Evolutionary conservation across 768 basidiomycete genomes (phyloP).

Genomic region (Termitomyces sp.): DNA sequence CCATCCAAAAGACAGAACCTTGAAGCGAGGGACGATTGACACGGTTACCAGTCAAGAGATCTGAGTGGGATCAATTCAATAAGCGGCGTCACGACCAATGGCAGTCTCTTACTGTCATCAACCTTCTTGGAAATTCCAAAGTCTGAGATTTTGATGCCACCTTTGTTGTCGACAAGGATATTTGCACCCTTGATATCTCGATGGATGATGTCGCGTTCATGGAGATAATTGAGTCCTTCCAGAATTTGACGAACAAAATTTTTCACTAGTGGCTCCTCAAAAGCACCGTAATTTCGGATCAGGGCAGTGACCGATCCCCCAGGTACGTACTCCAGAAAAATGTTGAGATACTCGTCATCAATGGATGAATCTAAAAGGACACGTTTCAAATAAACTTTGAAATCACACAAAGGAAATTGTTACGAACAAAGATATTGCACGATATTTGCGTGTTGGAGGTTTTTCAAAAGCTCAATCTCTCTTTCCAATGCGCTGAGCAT

Average conservation of each 20-base stretch:
- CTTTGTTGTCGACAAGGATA: slow-evolving; percentile 97
- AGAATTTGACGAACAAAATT: slow-evolving; percentile 93
- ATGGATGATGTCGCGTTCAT: slow-evolving; percentile 92
- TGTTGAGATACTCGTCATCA: slow-evolving; percentile 88
- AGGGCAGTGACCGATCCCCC: slow-evolving; percentile 91
- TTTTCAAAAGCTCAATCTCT: slow-evolving; percentile 91
- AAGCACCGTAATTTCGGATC: slow-evolving; percentile 86
- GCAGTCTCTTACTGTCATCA: slow-evolving; percentile 70
- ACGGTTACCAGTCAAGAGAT: slow-evolving; percentile 53
- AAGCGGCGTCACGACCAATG: neutral
- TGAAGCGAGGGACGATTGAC: slow-evolving; percentile 90
- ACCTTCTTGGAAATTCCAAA: slow-evolving; percentile 98
- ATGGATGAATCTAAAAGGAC: slow-evolving; percentile 80
- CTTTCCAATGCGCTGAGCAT: slow-evolving; percentile 91
- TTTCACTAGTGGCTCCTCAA: slow-evolving; percentile 87
- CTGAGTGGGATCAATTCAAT: slow-evolving; percentile 15
- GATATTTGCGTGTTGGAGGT: slow-evolving; percentile 91
- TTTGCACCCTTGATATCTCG: slow-evolving; percentile 99
- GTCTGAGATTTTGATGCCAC: slow-evolving; percentile 95
- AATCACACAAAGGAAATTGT: neutral
- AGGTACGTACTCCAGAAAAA: slow-evolving; percentile 95
- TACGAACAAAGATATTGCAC: slow-evolving; percentile 93
- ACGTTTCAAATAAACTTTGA: neutral
- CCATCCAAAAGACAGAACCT: slow-evolving; percentile 99
- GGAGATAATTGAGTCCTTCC: slow-evolving; percentile 83